Evolutionary conservation across 805 yeast genomes (phyloP).

Genomic region (Isabelozyma heimii): DNA sequence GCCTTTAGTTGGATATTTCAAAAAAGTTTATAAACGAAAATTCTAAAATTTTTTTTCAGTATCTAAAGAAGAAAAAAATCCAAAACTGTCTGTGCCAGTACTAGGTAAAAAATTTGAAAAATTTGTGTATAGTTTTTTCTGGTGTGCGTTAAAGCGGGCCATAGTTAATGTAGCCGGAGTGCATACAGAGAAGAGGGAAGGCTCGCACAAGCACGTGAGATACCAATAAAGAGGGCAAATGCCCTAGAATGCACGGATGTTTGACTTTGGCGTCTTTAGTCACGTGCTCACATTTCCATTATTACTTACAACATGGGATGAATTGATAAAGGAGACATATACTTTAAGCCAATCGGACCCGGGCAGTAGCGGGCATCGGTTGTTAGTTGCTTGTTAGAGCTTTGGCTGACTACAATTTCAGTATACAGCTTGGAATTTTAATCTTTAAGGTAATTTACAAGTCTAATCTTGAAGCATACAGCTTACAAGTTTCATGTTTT

Average conservation of each 20-base stretch:
- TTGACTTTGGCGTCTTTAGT: no score
- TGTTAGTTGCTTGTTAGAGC: no score
- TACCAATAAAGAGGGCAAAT: not conserved
- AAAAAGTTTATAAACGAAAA: conserved; percentile 5
- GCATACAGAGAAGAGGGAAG: not conserved
- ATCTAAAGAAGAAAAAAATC: not conserved
- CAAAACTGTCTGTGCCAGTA: not conserved
- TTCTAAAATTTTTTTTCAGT: not conserved
- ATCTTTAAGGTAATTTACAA: no score
- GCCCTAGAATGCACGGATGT: not conserved
- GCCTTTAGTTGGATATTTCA: conserved; percentile 11
- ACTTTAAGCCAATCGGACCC: no score
- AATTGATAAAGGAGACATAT: no score
- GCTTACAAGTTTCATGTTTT: no score
- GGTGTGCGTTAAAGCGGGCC: not conserved
- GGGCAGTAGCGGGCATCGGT: no score
- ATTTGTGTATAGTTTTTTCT: not conserved
- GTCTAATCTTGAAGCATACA: no score
- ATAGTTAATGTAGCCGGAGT: not conserved
- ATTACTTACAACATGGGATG: no score
- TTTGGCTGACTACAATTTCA: no score
- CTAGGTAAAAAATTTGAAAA: not conserved
- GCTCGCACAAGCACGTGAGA: not conserved
- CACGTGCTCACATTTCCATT: no score
- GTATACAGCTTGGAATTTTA: no score